Conservation (phyloP, 805 yeast species). For the Lipomyces spencermartinsiae region DNA sequence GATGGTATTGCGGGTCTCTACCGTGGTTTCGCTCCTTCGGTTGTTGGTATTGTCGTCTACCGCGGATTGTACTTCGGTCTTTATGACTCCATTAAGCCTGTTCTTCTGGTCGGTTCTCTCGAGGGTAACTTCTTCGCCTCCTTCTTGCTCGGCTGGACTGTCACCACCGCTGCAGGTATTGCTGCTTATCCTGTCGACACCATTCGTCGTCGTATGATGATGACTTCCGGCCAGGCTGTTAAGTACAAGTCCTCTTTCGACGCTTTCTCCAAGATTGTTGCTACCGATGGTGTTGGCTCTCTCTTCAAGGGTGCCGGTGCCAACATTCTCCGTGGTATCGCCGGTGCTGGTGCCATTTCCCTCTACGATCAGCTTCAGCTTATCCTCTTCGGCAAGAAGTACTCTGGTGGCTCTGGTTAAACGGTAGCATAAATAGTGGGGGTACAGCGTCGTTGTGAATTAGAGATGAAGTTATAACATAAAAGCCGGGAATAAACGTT, state of each 20-base stretch:
- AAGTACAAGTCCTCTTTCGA: slow-evolving; percentile 95
- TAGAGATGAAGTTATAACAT: not conserved
- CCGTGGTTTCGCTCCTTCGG: slow-evolving; percentile 99
- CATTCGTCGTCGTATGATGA: slow-evolving; percentile 99
- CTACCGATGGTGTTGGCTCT: slow-evolving; percentile 92
- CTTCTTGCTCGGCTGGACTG: slow-evolving; percentile 96
- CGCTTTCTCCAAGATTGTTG: slow-evolving; percentile 88
- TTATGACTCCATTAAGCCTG: slow-evolving; percentile 95
- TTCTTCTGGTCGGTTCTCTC: slow-evolving; percentile 89
- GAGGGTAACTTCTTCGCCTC: slow-evolving; percentile 95
- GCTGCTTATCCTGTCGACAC: slow-evolving; percentile 99
- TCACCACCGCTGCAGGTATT: slow-evolving; percentile 97
- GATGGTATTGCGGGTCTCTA: slow-evolving; percentile 98
- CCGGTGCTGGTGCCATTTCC: slow-evolving; percentile 99
- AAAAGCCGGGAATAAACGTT: slow-evolving; percentile 5
- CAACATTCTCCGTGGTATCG: slow-evolving; percentile 99
- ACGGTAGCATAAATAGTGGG: not conserved
- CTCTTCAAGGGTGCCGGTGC: slow-evolving; percentile 99
- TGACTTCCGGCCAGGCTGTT: slow-evolving; percentile 99
- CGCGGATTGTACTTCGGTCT: slow-evolving; percentile 99
- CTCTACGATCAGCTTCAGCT: slow-evolving; percentile 96
- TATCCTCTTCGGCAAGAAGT: slow-evolving; percentile 94
- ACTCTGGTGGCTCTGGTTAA: slow-evolving; percentile 52
- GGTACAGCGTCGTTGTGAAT: not conserved
- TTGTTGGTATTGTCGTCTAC: slow-evolving; percentile 96